Percentiles rank a stretch among this genome's conserved stretches.
Evolutionary conservation across 1,139 yeast species (phyloP).

Genomic region (Hyphopichia pseudoburtonii): DNA sequence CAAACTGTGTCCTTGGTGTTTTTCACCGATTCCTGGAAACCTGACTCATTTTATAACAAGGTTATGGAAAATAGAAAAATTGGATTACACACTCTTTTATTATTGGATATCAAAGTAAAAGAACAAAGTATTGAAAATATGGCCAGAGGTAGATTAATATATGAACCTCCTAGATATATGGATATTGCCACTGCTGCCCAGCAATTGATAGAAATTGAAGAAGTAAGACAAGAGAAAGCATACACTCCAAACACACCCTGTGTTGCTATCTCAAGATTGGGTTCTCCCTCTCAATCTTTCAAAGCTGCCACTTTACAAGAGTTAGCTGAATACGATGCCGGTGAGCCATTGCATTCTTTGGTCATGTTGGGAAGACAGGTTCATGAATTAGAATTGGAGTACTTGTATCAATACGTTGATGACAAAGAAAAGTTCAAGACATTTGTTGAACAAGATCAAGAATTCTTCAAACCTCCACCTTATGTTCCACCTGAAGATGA

Average conservation of each 20-base stretch:
- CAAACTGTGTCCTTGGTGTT: constrained; percentile 95
- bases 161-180: constrained; percentile 98
- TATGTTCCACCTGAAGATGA: constrained; percentile 41
- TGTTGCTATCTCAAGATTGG: constrained; percentile 88
- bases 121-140: constrained; percentile 94
- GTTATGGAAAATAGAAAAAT: constrained; percentile 83
- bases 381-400: constrained; percentile 90
- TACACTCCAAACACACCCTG: constrained; percentile 89
- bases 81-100: constrained; percentile 86
- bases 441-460: constrained; percentile 69
- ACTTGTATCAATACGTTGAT: constrained; percentile 72
- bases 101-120: constrained; percentile 92
- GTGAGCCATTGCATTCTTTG: constrained; percentile 91
- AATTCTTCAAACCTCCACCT: constrained; percentile 65
- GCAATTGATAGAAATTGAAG: constrained; percentile 87
- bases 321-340: constrained; percentile 79
- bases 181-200: constrained; percentile 83
- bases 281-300: constrained; percentile 79
- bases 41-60: constrained; percentile 91
- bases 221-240: constrained; percentile 66
- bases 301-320: constrained; percentile 82
- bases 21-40: constrained; percentile 94
- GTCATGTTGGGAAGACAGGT: constrained; percentile 90
- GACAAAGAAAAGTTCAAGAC: constrained; percentile 59
- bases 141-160: constrained; percentile 88